Evolutionary conservation across 768 basidiomycete species (phyloP), one percentile per base, ranked within the genome.

Genomic region (Lactarius tabidus): DNA sequence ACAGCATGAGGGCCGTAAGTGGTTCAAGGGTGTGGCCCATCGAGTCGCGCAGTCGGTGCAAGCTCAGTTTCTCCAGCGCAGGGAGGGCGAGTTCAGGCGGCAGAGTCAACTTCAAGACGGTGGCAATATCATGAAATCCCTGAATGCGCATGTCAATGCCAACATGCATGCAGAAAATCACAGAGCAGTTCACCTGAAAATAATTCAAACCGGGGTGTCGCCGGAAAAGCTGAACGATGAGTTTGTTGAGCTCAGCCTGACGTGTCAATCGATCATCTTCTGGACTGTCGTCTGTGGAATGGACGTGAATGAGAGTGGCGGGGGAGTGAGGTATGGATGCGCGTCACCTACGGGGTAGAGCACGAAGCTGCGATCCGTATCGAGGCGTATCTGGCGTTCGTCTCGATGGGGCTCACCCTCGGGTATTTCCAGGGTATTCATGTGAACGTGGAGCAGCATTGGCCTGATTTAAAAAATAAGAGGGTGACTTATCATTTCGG

Each of bases 41-140:
- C 1, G 93, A 87, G 75, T 98, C 95, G 62, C 95, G 79, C 6
- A 95, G 79, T 23, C 93, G 74, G 57, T 91, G 85, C 38, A 94
- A 74, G 71, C 90, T 92, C 38, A 94, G 70, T 70, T 90, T 86
- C 77, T 93, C 91, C 8, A 80, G 80, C 56, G 84, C 86, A 3
- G 76, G 74, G 0, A 87, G 73, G 52, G 83, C 88, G 28, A 85
- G 70, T 52, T 85, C 83, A 29, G 74, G 74, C 2, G 89, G 89
- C 6, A 93, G 77, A 0, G 90, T 92, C 36, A 94, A 79, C 70
- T 86, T 87, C 4, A 97, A 66, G 15, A 97, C 93, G 0, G 92
- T 90, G 26, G 93, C 80, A 51, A 98, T 93, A 72, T 97, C 95
- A 72, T 97, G 95, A 75, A 91, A 96, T 53, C 95, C 95, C 87